phyloP scores from a whole-genome alignment of 2,329 filamentous ascomycete genomes.

The Ilyonectria mors-panacis region DNA sequence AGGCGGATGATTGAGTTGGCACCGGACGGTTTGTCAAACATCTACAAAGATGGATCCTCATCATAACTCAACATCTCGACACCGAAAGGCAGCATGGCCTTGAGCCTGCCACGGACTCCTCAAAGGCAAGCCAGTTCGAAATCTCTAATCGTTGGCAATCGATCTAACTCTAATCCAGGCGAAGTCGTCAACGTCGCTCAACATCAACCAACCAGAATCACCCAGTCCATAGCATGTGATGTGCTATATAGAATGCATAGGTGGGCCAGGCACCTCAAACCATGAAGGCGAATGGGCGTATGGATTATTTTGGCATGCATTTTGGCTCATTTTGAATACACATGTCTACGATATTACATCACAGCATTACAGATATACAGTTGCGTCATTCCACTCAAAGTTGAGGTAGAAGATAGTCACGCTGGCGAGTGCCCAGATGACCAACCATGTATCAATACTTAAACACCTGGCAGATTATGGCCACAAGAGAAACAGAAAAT shows the following conservation, averaged over 20 bases:
- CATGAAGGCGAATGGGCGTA: slow-evolving; percentile 36
- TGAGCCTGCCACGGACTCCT: neutral
- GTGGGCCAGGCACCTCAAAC: slow-evolving; percentile 44
- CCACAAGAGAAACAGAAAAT: slow-evolving; percentile 34
- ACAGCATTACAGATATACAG: neutral
- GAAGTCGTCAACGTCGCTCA: neutral
- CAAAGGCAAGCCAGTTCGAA: neutral
- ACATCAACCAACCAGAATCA: neutral
- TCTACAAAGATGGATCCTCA: neutral
- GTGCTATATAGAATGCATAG: slow-evolving; percentile 20
- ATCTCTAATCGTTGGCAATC: neutral
- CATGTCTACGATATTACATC: neutral
- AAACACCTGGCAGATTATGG: no score
- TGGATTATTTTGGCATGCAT: slow-evolving; percentile 25
- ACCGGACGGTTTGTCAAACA: neutral
- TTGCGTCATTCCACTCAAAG: neutral
- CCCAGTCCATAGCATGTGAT: neutral
- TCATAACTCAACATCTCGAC: neutral
- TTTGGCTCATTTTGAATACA: neutral
- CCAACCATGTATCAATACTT: neutral
- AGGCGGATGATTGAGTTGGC: slow-evolving; percentile 24
- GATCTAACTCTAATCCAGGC: neutral
- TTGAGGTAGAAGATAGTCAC: neutral
- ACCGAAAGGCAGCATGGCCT: neutral
- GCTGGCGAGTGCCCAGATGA: no score